Base-by-base conservation (phyloP, 2,329 filamentous ascomycete species). In the Cercospora brassicicola region DNA sequence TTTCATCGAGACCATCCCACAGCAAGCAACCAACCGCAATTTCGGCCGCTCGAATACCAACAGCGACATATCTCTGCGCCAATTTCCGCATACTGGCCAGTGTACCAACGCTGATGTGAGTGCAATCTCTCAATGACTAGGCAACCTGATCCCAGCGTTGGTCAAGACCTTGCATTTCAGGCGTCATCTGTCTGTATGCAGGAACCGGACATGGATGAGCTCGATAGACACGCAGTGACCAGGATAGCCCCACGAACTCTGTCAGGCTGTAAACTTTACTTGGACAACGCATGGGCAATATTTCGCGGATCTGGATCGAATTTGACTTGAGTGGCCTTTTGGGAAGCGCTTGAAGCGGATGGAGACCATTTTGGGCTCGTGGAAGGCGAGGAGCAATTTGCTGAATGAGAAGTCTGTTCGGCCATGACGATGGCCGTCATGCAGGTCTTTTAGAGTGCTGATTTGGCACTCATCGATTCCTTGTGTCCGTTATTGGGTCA, bases 61-160 rank as follows among this genome's bases (percentile, higher is more conserved):
- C 33, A 15, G 18, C 30, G 42, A 61, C 33, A 15, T 3, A 20
- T 23, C 31, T 48, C 26, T 48, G 33, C 39, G 18, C 59, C 36
- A 36, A 26, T 45, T 39, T 23, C 31, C 33, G 39, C 20, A 53
- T 33, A 42, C 42, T 23, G 20, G 39, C n/a, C 48, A 20, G 18
- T 53, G 26, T 56, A 56, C 53, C 53, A 28, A 56, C 23, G 53
- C 53, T 56, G 53, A 30, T 56, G 53, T 56, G 59, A 53, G 59
- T 45, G 59, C 59, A 62, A 62, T 62, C 10, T 62, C 39, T 20
- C 20, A 28, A 51, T 4, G 59, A 62, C 59, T 11, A 62, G 59
- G 59, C 36, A 62, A 62, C 59, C 59, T 51, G 42, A 62, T 15
- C 59, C 42, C 26, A 4, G 28, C 2, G 11, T 31, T 13, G 2